Evolutionary conservation across 768 basidiomycete genomes (phyloP).

Genomic region (Glaciozyma antarctica): DNA sequence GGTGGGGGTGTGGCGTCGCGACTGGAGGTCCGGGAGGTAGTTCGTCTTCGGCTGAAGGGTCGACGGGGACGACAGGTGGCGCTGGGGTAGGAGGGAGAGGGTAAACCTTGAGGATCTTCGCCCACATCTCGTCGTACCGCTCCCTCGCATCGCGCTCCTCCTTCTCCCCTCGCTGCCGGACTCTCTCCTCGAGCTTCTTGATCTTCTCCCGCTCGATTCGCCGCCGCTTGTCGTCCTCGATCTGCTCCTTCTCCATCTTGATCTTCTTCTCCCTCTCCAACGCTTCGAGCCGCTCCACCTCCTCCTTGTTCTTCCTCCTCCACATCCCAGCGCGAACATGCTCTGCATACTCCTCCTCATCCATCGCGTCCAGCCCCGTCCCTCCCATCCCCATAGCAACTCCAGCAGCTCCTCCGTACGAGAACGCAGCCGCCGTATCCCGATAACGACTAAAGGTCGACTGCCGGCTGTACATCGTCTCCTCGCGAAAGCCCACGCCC

Average conservation of each 20-base stretch:
- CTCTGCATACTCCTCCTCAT: constrained; percentile 36
- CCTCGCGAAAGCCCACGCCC: constrained; percentile 17
- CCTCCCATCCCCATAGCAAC: constrained; percentile 5
- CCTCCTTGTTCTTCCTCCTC: constrained; percentile 28
- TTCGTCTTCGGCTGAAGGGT: neutral
- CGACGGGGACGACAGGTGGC: neutral
- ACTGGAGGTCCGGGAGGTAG: neutral
- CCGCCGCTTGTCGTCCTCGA: constrained; percentile 3
- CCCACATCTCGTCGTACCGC: constrained; percentile 22
- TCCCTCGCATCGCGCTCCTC: constrained; percentile 14
- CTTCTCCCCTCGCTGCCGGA: neutral
- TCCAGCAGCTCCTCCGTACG: constrained; percentile 19
- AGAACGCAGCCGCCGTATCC: constrained; percentile 8
- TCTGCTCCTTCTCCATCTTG: constrained; percentile 9
- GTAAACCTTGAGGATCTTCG: neutral
- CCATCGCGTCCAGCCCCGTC: constrained; percentile 21
- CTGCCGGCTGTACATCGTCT: constrained; percentile 3
- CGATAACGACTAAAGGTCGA: neutral
- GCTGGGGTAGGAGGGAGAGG: neutral
- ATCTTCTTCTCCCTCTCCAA: constrained; percentile 1
- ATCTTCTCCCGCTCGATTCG: constrained; percentile 15
- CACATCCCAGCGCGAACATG: constrained; percentile 33
- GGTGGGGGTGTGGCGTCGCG: neutral
- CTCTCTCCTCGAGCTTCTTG: constrained; percentile 6
- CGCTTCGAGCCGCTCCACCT: constrained; percentile 20